These are phyloP conservation scores for Saturnispora sekii DNA, from an alignment of 805 yeast genomes.

Conservation along the genomic window DNA sequence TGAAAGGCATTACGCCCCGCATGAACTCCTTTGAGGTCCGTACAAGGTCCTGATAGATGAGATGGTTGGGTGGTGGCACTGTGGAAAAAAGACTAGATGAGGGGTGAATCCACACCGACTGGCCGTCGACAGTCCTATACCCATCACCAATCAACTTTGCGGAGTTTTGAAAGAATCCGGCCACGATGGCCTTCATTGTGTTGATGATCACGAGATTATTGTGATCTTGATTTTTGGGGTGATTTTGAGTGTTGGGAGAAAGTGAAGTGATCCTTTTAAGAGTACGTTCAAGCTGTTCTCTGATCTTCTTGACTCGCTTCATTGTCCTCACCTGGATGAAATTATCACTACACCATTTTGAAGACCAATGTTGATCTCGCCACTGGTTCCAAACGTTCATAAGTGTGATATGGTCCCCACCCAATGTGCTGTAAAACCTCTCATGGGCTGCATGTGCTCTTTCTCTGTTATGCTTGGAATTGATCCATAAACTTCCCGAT, in stretches of 20 bases:
- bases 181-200: constrained; percentile 46
- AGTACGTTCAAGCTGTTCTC: constrained; percentile 51
- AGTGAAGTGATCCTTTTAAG: too few relatives aligned
- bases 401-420: constrained; percentile 75
- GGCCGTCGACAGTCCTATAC: constrained; percentile 55
- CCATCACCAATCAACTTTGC: constrained; percentile 61
- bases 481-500: constrained; percentile 55
- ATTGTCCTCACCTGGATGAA: constrained; percentile 69
- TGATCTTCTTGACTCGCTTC: constrained; percentile 55
- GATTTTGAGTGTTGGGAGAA: too few relatives aligned
- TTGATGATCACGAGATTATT: constrained; percentile 22
- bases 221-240: too few relatives aligned
- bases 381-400: constrained; percentile 72
- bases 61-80: constrained; percentile 64
- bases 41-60: constrained; percentile 77
- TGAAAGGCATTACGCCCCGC: constrained; percentile 67
- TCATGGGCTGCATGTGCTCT: constrained; percentile 58
- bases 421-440: constrained; percentile 37
- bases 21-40: constrained; percentile 82
- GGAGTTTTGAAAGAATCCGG: constrained; percentile 64
- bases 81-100: constrained; percentile 57
- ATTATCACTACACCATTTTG: constrained; percentile 79
- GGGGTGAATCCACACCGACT: constrained; percentile 78
- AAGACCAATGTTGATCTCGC: constrained; percentile 56
- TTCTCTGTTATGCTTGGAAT: constrained; percentile 59